Evolutionary conservation across 495 filamentous ascomycete species (phyloP), one percentile per base, ranked within the genome.

Genomic region (Usnea hakonensis): DNA sequence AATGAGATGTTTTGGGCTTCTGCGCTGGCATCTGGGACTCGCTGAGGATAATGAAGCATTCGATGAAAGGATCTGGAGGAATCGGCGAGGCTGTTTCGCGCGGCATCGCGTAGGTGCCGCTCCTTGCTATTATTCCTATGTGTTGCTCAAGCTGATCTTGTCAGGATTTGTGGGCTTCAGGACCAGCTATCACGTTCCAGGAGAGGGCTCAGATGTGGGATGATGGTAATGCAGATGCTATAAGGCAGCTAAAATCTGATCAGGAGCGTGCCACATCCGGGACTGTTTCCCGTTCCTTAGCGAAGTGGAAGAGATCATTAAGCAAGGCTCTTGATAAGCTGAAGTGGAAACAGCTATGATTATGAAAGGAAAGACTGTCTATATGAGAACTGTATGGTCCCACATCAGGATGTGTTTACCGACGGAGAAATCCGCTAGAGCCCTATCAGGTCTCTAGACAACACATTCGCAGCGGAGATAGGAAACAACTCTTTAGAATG

Each of bases 31-130:
- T 7, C 30, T 53, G 4, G 44, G 35, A 13, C 33, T 48, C 4
- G 23, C 43, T 11, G 58, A 60, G 35, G 44, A 60, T 2, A 37
- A 60, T 28, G 35, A 52, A 10, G 58, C 37, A 28, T 37, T 60
- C 37, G 35, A 48, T 23, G 44, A 48, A 14, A 48, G 21, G 10
- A 48, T 48, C 43, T 44, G 43, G 43, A 44, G 43, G 9, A 23
- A 48, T 48, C 14, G 44, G 44, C 44, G 44, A 26, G 14, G 44
- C 28, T 28, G 28, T 26, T 48, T 48, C 44, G 44, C 44, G 23
- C 44, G 23, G 44, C 44, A 48, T 21, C 21, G 44, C 8, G 23
- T 48, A 13, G 44, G 23, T 28, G 44, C 44, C 23, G 23, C 3
- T 28, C 44, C 44, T 21, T 28, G 21, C 23, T 14, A 14, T 1